Percentiles rank a stretch among this genome's conserved stretches.
Evolutionary conservation across 1,284 basidiomycete genomes (phyloP).

Genomic region (Cryptococcus amylolentus): DNA sequence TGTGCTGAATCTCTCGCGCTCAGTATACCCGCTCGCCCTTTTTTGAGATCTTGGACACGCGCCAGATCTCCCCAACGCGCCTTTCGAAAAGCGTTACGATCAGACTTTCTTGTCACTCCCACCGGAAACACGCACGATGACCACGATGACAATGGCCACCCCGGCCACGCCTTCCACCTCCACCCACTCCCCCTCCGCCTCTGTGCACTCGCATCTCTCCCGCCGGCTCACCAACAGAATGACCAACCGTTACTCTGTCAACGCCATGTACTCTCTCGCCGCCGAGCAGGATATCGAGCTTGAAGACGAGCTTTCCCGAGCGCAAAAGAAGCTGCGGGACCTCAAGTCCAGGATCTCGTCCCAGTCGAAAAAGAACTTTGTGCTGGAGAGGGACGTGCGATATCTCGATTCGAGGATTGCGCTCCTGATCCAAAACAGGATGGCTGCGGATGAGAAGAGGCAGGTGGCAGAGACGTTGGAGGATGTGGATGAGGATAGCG

Average conservation of each 20-base stretch:
- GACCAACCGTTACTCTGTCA: conserved; percentile 94
- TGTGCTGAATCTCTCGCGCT: too few species aligned
- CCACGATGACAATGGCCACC: conserved; percentile 20
- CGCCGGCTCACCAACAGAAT: conserved; percentile 65
- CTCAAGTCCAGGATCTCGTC: conserved; percentile 96
- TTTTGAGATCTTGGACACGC: too few species aligned
- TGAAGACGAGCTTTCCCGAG: conserved; percentile 95
- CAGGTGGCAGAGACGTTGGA: conserved; percentile 92
- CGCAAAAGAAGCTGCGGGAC: conserved; percentile 91
- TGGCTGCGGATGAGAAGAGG: conserved; percentile 94
- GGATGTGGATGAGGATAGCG: conserved; percentile 81
- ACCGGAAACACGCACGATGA: conserved; percentile 3
- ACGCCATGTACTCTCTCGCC: conserved; percentile 93
- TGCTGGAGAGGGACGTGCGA: conserved; percentile 94
- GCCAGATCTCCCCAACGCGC: too few species aligned
- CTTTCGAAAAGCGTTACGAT: too few species aligned
- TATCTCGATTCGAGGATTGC: conserved; percentile 98
- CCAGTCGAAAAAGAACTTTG: conserved; percentile 99
- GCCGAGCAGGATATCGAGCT: conserved; percentile 98
- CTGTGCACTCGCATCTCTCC: conserved; percentile 16
- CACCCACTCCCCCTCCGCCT: conserved; percentile 20
- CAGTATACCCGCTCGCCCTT: too few species aligned
- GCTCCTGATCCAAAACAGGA: conserved; percentile 94
- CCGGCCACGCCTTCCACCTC: conserved; percentile 13
- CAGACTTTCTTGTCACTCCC: too few species aligned